These are phyloP conservation scores for Penicillium paradoxum DNA, from an alignment of 495 filamentous ascomycete species.

Conservation along the genomic window DNA sequence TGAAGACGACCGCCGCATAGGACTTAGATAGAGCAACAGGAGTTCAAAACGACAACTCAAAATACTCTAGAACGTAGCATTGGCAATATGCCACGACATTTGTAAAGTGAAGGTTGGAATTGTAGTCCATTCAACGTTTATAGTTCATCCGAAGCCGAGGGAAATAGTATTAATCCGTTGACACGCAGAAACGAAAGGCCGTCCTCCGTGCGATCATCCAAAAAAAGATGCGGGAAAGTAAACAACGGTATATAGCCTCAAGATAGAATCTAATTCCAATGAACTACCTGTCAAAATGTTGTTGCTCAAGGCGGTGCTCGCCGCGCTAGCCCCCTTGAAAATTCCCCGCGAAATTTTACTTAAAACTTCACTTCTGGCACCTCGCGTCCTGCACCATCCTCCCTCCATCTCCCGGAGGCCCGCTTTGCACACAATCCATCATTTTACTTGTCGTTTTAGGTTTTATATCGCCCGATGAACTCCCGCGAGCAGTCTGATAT, in stretches of 20 bases:
- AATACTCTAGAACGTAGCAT: background rate
- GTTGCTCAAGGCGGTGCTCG: constrained; percentile 31
- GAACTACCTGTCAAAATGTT: constrained; percentile 27
- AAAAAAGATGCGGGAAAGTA: constrained; percentile 26
- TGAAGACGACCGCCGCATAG: no score
- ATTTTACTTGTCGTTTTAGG: constrained; percentile 6
- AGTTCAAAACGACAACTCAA: background rate
- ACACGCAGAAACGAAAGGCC: constrained; percentile 49
- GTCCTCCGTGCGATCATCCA: constrained; percentile 40
- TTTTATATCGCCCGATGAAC: constrained; percentile 33
- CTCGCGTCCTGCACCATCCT: constrained; percentile 32
- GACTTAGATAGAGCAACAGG: no score
- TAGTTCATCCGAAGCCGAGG: constrained; percentile 27
- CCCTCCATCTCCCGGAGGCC: constrained; percentile 29
- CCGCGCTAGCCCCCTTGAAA: constrained; percentile 41
- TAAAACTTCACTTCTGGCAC: constrained; percentile 38
- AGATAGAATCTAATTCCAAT: constrained; percentile 1
- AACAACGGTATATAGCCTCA: constrained; percentile 8
- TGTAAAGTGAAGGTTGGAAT: background rate
- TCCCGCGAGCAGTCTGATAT: constrained; percentile 45
- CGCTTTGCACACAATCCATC: constrained; percentile 18
- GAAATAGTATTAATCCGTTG: constrained; percentile 50
- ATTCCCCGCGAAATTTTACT: constrained; percentile 37
- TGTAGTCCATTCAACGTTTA: background rate
- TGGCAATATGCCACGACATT: background rate